Conservation (phyloP, 2,329 filamentous ascomycete genomes). For the Graphilbum sp. region DNA sequence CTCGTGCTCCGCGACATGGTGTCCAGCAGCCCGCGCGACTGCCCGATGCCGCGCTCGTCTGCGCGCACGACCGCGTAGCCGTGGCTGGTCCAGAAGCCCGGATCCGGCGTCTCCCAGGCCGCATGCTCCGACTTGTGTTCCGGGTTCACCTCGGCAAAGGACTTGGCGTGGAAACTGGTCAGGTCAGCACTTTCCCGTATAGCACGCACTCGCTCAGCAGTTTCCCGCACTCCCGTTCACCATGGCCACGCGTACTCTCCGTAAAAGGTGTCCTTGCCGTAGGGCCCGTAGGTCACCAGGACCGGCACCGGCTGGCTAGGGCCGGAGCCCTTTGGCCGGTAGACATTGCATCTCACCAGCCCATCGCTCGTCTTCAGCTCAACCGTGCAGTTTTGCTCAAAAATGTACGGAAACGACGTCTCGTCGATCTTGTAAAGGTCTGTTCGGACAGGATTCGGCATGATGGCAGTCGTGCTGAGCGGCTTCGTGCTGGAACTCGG, state of each 20-base stretch:
- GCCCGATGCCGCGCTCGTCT: slow-evolving; percentile 31
- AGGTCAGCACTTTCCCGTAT: too few species aligned
- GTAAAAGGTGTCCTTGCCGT: slow-evolving; percentile 58
- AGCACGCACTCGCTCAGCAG: too few species aligned
- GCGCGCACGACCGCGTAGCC: slow-evolving; percentile 39
- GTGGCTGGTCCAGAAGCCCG: slow-evolving; percentile 35
- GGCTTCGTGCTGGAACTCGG: too few species aligned
- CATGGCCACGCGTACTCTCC: slow-evolving; percentile 11
- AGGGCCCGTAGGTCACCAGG: slow-evolving; percentile 55
- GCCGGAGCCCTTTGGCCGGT: slow-evolving; percentile 16
- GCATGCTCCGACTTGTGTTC: slow-evolving; percentile 36
- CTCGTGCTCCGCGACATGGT: slow-evolving; percentile 31
- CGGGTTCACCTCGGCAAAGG: slow-evolving; percentile 32
- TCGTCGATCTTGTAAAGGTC: slow-evolving; percentile 16
- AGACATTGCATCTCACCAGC: slow-evolving; percentile 22
- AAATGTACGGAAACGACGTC: slow-evolving; percentile 22
- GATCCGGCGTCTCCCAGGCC: slow-evolving; percentile 43
- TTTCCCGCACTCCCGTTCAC: too few species aligned
- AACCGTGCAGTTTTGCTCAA: slow-evolving; percentile 19
- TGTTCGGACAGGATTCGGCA: slow-evolving; percentile 1
- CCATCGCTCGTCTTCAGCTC: slow-evolving; percentile 14
- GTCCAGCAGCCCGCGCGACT: slow-evolving; percentile 29
- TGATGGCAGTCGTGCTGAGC: too few species aligned
- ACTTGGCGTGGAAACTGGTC: slow-evolving; percentile 20
- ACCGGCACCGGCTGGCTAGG: slow-evolving; percentile 32